Percentiles rank a stretch among this genome's conserved stretches.
phyloP scores from a whole-genome alignment of 495 filamentous ascomycete genomes.

The Terfezia claveryi region DNA sequence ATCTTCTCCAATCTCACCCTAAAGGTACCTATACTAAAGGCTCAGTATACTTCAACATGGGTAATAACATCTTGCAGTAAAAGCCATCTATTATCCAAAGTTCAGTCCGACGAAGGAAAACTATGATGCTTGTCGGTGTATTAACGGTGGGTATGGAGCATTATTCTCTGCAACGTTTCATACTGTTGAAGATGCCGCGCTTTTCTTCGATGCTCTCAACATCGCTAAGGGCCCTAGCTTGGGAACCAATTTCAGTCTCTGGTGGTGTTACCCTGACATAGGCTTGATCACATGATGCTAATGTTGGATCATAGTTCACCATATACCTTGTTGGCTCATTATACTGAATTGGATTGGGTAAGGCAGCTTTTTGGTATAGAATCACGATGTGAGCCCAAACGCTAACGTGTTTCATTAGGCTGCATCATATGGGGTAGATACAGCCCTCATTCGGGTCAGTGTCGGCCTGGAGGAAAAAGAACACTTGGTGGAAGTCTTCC shows the following conservation, averaged over 20 bases:
- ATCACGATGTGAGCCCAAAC: background rate
- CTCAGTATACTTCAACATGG: background rate
- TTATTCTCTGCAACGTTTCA: conserved; percentile 67
- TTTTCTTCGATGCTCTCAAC: conserved; percentile 69
- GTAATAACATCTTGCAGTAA: conserved; percentile 29
- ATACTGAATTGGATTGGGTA: conserved; percentile 74
- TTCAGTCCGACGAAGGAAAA: conserved; percentile 40
- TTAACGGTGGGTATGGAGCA: conserved; percentile 72
- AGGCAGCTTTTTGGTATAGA: conserved; percentile 9
- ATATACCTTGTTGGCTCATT: conserved; percentile 82
- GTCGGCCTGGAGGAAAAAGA: conserved; percentile 68
- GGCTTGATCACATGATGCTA: conserved; percentile 16
- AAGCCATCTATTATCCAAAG: conserved; percentile 72
- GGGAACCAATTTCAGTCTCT: conserved; percentile 89
- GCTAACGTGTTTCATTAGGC: conserved; percentile 26
- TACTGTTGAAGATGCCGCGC: conserved; percentile 41
- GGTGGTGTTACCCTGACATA: conserved; percentile 6
- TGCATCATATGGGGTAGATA: conserved; percentile 52
- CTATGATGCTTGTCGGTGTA: conserved; percentile 59
- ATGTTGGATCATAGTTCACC: conserved; percentile 29
- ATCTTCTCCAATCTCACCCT: conserved; percentile 32
- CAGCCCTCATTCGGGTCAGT: conserved; percentile 61
- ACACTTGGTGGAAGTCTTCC: conserved; percentile 32
- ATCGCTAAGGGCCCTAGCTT: conserved; percentile 85
- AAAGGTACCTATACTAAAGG: conserved; percentile 2